Percentiles rank a stretch among this genome's conserved stretches.
phyloP scores from a whole-genome alignment of 2,329 filamentous ascomycete species.

The Ophiocordyceps polyrhachis-furcata region DNA sequence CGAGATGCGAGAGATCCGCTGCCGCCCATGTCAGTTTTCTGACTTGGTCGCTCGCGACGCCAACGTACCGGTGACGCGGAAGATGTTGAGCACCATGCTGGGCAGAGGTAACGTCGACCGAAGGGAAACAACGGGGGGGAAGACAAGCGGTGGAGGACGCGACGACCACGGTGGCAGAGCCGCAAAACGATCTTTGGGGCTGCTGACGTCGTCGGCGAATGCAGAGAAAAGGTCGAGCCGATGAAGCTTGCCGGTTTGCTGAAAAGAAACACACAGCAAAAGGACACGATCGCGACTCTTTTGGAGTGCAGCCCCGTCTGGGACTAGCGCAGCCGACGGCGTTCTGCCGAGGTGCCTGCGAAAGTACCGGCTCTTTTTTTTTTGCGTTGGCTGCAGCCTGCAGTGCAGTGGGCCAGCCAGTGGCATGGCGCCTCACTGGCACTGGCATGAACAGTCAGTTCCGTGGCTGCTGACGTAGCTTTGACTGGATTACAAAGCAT shows the following conservation, averaged over 20 bases:
- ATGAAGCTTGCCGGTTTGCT: not conserved
- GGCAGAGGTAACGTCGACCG: not conserved
- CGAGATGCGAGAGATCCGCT: constrained; percentile 92
- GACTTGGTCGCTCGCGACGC: not conserved
- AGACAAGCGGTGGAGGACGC: not conserved
- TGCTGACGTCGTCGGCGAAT: not conserved
- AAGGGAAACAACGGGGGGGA: not conserved
- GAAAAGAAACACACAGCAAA: not conserved
- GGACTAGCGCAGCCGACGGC: constrained; percentile 1
- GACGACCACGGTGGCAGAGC: not conserved
- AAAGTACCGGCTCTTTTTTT: too few relatives aligned
- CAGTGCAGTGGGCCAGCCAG: not conserved
- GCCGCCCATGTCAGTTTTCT: constrained; percentile 6
- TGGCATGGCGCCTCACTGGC: not conserved
- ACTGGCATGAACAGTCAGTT: too few relatives aligned
- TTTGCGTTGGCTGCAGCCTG: too few relatives aligned
- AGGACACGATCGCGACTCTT: constrained; percentile 4
- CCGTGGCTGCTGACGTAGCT: not conserved
- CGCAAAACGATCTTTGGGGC: not conserved
- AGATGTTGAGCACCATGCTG: constrained; percentile 35
- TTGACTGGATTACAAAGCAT: not conserved
- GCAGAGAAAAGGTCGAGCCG: not conserved
- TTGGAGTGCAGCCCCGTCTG: not conserved
- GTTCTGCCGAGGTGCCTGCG: too few relatives aligned
- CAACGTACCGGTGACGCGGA: constrained; percentile 35